phyloP scores from a whole-genome alignment of 2,329 filamentous ascomycete species.

The Penicillium thymicola region DNA sequence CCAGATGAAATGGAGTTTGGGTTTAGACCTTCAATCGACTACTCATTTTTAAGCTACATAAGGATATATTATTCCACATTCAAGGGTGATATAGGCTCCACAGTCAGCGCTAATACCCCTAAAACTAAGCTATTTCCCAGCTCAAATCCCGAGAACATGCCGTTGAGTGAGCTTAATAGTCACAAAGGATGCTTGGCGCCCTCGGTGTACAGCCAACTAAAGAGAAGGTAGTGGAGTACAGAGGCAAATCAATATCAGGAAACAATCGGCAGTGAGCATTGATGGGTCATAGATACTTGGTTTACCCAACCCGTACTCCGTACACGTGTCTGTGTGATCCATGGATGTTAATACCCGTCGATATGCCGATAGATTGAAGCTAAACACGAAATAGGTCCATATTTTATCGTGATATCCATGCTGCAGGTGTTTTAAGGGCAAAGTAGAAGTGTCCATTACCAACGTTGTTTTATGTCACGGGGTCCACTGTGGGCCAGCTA shows the following conservation, averaged over 20 bases:
- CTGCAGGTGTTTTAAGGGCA: not conserved
- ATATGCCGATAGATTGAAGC: not conserved
- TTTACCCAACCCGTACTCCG: too few relatives aligned
- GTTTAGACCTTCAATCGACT: not conserved
- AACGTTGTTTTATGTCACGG: not conserved
- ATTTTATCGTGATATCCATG: not conserved
- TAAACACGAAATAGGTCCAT: not conserved
- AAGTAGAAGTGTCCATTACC: not conserved
- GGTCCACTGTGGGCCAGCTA: not conserved
- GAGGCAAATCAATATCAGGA: not conserved
- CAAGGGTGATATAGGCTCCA: slow-evolving; percentile 4
- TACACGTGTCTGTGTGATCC: not conserved
- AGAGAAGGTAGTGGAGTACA: not conserved
- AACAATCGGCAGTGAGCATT: not conserved
- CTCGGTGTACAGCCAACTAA: not conserved
- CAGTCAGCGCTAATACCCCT: slow-evolving; percentile 3
- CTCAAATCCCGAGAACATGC: not conserved
- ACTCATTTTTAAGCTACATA: not conserved
- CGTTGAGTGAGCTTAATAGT: not conserved
- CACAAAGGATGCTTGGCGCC: not conserved
- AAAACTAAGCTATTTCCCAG: not conserved
- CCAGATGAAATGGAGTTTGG: not conserved
- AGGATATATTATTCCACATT: not conserved
- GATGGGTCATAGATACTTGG: not conserved
- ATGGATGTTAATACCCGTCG: not conserved